Percentiles rank a stretch among this genome's conserved stretches.
These are phyloP conservation scores for Podaxis carcinomalis DNA, from an alignment of 768 basidiomycete genomes.

Conservation along the genomic window DNA sequence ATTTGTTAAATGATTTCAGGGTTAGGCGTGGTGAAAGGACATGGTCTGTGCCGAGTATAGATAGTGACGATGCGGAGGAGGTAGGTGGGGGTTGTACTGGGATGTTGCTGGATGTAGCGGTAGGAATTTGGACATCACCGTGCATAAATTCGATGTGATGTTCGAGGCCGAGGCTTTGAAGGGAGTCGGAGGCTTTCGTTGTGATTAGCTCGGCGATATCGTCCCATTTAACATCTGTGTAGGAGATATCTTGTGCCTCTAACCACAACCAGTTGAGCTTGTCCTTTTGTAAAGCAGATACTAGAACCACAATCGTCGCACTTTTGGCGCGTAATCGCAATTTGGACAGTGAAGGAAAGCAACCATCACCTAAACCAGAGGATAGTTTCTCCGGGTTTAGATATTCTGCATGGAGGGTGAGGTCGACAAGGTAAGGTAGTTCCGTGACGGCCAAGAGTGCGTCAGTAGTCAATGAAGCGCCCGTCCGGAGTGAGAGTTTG, in stretches of 20 bases:
- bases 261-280: conserved; percentile 33
- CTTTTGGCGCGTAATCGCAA: conserved; percentile 36
- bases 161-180: conserved; percentile 37
- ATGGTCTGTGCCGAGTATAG: not conserved
- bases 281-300: conserved; percentile 27
- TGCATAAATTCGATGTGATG: conserved; percentile 33
- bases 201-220: conserved; percentile 27
- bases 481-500: not conserved
- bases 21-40: not conserved
- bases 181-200: conserved; percentile 22
- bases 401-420: conserved; percentile 41
- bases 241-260: conserved; percentile 28
- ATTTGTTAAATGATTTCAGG: conserved; percentile 6
- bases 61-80: not conserved
- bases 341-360: conserved; percentile 33
- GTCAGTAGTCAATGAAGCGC: not conserved
- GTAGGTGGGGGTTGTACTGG: not conserved
- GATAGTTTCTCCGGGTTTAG: conserved; percentile 24
- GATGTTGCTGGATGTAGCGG: conserved; percentile 8
- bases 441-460: conserved; percentile 24
- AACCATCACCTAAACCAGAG: not conserved
- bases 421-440: conserved; percentile 32
- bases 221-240: conserved; percentile 27
- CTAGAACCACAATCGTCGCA: conserved; percentile 27
- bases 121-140: conserved; percentile 24